phyloP scores from a whole-genome alignment of 2,329 filamentous ascomycete species.

The Fusarium pilosicola region DNA sequence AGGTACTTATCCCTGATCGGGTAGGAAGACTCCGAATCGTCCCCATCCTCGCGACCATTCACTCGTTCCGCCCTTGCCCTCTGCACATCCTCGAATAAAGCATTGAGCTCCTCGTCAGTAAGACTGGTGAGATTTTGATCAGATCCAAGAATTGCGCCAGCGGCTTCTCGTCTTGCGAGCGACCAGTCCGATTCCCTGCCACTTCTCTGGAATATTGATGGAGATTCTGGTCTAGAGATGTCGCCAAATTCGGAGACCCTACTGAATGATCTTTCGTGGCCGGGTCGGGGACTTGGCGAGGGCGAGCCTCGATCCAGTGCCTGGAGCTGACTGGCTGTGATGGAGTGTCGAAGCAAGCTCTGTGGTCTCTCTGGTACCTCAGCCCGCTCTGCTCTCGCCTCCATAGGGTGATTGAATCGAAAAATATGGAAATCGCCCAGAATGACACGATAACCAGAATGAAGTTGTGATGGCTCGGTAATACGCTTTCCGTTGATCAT shows the following conservation, averaged over 20 bases:
- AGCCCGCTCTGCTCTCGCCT: slow-evolving; percentile 90
- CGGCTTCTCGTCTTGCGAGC: slow-evolving; percentile 91
- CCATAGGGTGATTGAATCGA: slow-evolving; percentile 96
- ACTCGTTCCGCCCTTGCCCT: slow-evolving; percentile 82
- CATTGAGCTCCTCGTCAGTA: slow-evolving; percentile 93
- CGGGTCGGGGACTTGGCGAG: slow-evolving; percentile 70
- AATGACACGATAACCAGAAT: slow-evolving; percentile 94
- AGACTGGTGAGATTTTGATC: slow-evolving; percentile 92
- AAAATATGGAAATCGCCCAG: slow-evolving; percentile 99
- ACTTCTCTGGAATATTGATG: slow-evolving; percentile 70
- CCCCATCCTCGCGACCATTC: slow-evolving; percentile 78
- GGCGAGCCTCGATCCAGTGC: slow-evolving; percentile 66
- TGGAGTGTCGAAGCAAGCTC: slow-evolving; percentile 86
- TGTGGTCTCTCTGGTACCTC: slow-evolving; percentile 69
- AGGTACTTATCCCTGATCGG: slow-evolving; percentile 93
- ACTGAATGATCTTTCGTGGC: slow-evolving; percentile 84
- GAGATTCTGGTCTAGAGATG: slow-evolving; percentile 78
- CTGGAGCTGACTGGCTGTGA: slow-evolving; percentile 70
- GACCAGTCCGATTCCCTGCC: slow-evolving; percentile 94
- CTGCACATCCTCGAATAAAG: slow-evolving; percentile 93
- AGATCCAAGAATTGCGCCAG: slow-evolving; percentile 85
- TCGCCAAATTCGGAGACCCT: slow-evolving; percentile 83
- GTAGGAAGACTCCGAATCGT: slow-evolving; percentile 93
- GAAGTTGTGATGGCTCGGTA: slow-evolving; percentile 83
- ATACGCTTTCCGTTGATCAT: slow-evolving; percentile 98